These are phyloP conservation scores for Oryza coarctata DNA, from an alignment of 176 grass and related monocot genomes.

Conservation along the genomic window DNA sequence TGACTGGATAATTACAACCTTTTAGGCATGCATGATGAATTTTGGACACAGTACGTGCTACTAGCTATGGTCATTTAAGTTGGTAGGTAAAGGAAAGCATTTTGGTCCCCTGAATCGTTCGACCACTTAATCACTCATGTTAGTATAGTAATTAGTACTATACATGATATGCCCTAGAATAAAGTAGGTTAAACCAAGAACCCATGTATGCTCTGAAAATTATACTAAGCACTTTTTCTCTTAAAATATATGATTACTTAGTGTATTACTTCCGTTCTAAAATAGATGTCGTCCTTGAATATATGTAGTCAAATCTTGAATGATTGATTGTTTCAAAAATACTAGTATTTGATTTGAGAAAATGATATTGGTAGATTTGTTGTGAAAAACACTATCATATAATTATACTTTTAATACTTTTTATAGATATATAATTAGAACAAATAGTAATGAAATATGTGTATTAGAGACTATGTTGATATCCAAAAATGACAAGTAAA, in stretches of 20 bases:
- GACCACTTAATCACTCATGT: not conserved
- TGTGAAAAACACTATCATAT: too few relatives aligned
- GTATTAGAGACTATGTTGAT: too few relatives aligned
- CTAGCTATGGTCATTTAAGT: conserved; percentile 31
- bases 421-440: too few relatives aligned
- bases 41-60: conserved; percentile 37
- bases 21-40: conserved; percentile 2
- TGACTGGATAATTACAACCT: conserved; percentile 32
- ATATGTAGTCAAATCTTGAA: too few relatives aligned
- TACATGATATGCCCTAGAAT: not conserved
- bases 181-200: not conserved
- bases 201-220: not conserved
- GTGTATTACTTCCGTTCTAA: not conserved
- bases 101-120: conserved; percentile 49
- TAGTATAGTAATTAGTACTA: not conserved
- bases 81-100: conserved; percentile 44
- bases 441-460: too few relatives aligned
- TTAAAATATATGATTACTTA: not conserved
- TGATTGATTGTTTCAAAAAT: too few relatives aligned
- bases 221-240: not conserved
- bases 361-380: too few relatives aligned
- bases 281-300: too few relatives aligned
- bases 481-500: too few relatives aligned
- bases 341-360: too few relatives aligned
- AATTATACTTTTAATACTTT: too few relatives aligned